phyloP scores from a whole-genome alignment of 139 green algal species.

The Volvox africanus region DNA sequence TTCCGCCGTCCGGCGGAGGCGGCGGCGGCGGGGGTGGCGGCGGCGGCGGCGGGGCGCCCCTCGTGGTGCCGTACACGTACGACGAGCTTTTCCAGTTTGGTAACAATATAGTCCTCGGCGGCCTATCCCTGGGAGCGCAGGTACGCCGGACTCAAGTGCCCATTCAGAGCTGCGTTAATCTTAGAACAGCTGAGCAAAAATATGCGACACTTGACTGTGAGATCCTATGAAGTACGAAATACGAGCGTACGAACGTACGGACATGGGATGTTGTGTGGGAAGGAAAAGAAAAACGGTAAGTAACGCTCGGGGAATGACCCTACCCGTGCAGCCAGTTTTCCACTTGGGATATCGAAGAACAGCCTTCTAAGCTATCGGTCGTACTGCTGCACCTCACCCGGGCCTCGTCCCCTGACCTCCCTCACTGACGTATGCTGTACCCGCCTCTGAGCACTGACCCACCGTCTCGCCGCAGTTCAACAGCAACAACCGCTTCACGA shows the following conservation, averaged over 20 bases:
- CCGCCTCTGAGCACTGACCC: background rate
- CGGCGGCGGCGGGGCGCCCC: background rate
- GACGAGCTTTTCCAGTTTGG: slow-evolving; percentile 47
- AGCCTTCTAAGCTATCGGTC: no score
- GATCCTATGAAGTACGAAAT: no score
- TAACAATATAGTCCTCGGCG: slow-evolving; percentile 1
- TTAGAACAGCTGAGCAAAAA: no score
- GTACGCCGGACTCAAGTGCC: background rate
- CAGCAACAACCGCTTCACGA: background rate
- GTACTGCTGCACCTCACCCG: background rate
- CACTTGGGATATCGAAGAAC: no score
- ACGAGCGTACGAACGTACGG: no score
- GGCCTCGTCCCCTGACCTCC: no score
- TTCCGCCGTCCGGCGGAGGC: background rate
- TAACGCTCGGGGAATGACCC: no score
- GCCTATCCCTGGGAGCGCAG: slow-evolving; percentile 26
- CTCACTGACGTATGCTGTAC: background rate
- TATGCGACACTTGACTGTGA: no score
- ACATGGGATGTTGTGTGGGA: no score
- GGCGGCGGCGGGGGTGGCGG: background rate
- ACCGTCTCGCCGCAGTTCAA: background rate
- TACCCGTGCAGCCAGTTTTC: no score
- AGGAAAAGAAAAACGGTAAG: no score
- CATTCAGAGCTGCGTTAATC: no score
- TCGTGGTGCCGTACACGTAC: slow-evolving; percentile 35